Evolutionary conservation across 2,329 filamentous ascomycete species (phyloP).

Genomic region (Paramyrothecium sp.): DNA sequence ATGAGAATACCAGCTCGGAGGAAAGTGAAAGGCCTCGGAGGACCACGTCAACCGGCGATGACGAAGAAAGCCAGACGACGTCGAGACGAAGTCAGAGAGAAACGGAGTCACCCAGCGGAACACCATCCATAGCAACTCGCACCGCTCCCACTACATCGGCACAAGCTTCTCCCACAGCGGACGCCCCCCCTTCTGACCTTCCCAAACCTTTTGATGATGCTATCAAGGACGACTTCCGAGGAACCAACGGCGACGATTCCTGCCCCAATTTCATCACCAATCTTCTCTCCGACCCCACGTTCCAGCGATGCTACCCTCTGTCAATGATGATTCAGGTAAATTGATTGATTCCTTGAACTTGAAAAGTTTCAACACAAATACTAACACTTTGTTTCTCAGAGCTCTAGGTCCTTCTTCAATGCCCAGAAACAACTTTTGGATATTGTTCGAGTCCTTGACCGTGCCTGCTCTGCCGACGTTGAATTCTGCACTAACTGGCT

Average conservation of each 20-base stretch:
- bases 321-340: conserved; percentile 79
- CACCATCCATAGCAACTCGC: no score
- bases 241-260: conserved; percentile 40
- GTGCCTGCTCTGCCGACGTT: conserved; percentile 69
- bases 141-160: no score
- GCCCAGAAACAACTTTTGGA: conserved; percentile 67
- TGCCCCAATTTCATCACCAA: conserved; percentile 68
- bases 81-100: no score
- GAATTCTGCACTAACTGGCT: conserved; percentile 66
- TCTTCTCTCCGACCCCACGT: conserved; percentile 65
- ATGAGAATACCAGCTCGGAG: no score
- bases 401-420: conserved; percentile 81
- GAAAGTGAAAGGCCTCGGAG: no score
- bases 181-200: conserved; percentile 47
- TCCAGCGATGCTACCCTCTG: conserved; percentile 75
- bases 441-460: conserved; percentile 76
- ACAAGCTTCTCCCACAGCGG: neutral
- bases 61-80: no score
- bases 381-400: conserved; percentile 47
- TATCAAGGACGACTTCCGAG: conserved; percentile 61
- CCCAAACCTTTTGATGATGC: conserved; percentile 62
- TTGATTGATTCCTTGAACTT: no score
- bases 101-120: no score
- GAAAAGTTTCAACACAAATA: no score
- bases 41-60: no score